These are phyloP conservation scores for Pseudogymnoascus sp. DNA, from an alignment of 2,329 filamentous ascomycete species.

Conservation along the genomic window DNA sequence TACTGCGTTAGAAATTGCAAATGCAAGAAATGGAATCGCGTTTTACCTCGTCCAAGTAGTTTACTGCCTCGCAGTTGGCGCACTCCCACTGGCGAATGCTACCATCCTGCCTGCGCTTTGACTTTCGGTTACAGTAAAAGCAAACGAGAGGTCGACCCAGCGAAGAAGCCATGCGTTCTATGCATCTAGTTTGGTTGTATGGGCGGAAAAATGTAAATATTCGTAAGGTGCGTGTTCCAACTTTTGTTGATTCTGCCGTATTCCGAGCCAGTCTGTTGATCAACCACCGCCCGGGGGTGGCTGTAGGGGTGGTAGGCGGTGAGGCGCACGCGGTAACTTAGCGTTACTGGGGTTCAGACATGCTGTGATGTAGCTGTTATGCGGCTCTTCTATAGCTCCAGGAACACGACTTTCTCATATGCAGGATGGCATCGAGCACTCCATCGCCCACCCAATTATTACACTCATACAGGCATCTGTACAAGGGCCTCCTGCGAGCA, in stretches of 20 bases:
- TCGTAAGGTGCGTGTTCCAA: background rate
- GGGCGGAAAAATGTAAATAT: background rate
- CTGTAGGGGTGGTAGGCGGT: constrained; percentile 1
- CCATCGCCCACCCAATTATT: constrained; percentile 35
- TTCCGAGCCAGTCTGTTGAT: background rate
- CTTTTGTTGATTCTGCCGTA: constrained; percentile 3
- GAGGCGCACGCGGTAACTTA: background rate
- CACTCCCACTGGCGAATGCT: constrained; percentile 62
- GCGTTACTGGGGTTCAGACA: background rate
- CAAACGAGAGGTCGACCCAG: constrained; percentile 48
- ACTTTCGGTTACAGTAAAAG: constrained; percentile 75
- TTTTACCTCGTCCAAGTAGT: constrained; percentile 77
- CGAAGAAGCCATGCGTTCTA: constrained; percentile 7
- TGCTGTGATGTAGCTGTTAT: background rate
- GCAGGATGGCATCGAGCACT: background rate
- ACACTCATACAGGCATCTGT: constrained; percentile 62
- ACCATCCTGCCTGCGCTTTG: constrained; percentile 50
- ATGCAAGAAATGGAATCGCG: background rate
- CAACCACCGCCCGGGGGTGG: background rate
- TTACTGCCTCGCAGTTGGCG: constrained; percentile 72
- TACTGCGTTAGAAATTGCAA: constrained; percentile 8
- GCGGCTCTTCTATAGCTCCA: background rate
- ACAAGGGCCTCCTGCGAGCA: constrained; percentile 58
- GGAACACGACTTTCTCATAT: background rate
- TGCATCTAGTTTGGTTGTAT: background rate